phyloP scores from a whole-genome alignment of 495 filamentous ascomycete species.

The Hyphodiscus hymeniophilus region DNA sequence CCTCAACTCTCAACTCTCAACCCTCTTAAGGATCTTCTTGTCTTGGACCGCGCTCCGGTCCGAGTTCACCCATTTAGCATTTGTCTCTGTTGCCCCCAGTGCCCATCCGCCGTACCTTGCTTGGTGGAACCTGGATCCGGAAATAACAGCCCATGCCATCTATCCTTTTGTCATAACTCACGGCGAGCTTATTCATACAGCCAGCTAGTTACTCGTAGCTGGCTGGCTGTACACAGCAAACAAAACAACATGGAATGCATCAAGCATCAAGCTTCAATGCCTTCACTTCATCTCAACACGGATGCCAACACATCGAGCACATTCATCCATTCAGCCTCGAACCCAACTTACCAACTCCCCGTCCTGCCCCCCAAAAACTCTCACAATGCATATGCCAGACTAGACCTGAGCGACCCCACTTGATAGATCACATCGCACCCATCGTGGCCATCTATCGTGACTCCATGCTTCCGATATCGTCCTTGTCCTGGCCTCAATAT shows the following conservation, averaged over 20 bases:
- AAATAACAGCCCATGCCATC: not conserved
- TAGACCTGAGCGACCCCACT: not conserved
- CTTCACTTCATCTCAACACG: no score
- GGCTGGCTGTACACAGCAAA: no score
- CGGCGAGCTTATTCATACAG: no score
- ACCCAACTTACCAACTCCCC: no score
- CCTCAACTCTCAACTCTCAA: not conserved
- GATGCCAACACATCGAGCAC: no score
- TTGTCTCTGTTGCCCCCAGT: no score
- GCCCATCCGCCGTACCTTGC: not conserved
- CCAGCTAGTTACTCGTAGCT: no score
- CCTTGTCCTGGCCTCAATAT: not conserved
- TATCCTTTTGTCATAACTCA: no score
- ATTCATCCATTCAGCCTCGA: no score
- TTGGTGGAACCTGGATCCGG: not conserved
- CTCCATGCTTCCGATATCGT: conserved; percentile 12
- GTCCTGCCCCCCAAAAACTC: not conserved
- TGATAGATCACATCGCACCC: not conserved
- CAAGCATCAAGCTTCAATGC: no score
- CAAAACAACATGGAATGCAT: no score
- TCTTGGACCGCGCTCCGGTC: not conserved
- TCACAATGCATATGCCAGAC: no score
- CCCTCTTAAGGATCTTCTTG: not conserved
- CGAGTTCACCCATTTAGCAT: conserved; percentile 12
- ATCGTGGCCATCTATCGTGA: not conserved